Evolutionary conservation across 768 basidiomycete genomes (phyloP).

Genomic region (Antrodiella citrinella): DNA sequence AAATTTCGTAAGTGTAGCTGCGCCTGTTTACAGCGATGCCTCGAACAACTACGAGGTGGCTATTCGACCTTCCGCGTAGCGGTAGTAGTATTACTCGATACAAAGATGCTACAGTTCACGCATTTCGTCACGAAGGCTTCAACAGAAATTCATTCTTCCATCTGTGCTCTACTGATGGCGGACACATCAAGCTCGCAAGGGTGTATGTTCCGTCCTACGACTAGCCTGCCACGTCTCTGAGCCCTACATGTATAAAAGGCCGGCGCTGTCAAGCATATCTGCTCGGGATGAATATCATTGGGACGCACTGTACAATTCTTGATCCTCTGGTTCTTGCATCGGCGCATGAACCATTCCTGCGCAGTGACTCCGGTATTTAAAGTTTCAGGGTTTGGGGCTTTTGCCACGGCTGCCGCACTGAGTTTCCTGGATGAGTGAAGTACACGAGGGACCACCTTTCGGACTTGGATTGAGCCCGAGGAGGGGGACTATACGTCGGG

Average conservation of each 20-base stretch:
- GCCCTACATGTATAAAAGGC: not conserved
- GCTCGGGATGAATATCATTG: conserved; percentile 10
- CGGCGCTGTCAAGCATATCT: not conserved
- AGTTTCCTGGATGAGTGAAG: conserved; percentile 56
- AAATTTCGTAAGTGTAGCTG: no score
- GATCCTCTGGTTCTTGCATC: conserved; percentile 32
- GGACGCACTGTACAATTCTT: conserved; percentile 34
- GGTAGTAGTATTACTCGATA: no score
- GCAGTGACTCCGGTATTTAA: conserved; percentile 30
- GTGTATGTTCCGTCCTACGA: not conserved
- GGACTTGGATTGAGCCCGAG: conserved; percentile 41
- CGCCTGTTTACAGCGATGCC: no score
- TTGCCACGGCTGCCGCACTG: conserved; percentile 34
- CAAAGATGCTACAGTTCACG: no score
- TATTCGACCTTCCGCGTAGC: no score
- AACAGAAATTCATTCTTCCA: no score
- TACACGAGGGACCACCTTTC: conserved; percentile 64
- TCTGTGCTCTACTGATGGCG: no score
- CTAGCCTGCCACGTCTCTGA: conserved; percentile 2
- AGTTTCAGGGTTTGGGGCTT: conserved; percentile 26
- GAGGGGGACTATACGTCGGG: conserved; percentile 35
- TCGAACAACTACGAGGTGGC: no score
- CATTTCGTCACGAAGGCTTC: no score
- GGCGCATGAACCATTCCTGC: conserved; percentile 32
- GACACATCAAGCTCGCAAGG: not conserved